Conservation (phyloP, 306 rosid species). For the Casuarina cunninghamiana region DNA sequence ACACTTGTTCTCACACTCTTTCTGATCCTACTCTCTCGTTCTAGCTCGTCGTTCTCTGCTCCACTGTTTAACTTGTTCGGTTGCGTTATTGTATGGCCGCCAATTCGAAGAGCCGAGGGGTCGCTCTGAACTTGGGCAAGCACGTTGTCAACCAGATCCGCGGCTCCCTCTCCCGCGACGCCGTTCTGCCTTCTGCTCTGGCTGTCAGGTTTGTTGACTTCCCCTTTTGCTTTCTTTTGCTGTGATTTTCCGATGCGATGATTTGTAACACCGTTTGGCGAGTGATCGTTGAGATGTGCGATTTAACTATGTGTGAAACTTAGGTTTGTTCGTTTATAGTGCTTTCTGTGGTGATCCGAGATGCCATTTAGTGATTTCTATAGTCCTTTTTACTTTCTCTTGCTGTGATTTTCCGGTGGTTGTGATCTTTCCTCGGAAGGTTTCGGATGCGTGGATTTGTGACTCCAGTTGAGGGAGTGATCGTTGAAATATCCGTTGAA, state of each 20-base stretch:
- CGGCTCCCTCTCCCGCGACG: constrained; percentile 33
- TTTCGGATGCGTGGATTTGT: neutral
- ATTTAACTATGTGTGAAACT: too few relatives aligned
- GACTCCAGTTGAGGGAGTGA: neutral
- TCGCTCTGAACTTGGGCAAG: constrained; percentile 66
- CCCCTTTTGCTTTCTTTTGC: neutral
- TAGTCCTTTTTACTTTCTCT: too few relatives aligned
- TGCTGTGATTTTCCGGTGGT: neutral
- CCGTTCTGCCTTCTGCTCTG: constrained; percentile 32
- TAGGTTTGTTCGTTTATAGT: too few relatives aligned
- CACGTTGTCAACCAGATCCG: constrained; percentile 64
- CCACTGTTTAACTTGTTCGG: neutral
- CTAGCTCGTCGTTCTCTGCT: neutral
- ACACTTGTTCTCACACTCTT: neutral
- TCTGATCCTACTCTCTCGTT: neutral
- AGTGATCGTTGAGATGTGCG: too few relatives aligned
- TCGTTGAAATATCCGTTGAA: neutral
- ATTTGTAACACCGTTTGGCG: too few relatives aligned
- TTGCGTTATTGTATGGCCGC: constrained; percentile 81
- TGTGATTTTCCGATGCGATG: neutral
- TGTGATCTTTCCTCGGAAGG: neutral
- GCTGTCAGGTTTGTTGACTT: constrained; percentile 40
- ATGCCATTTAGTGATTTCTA: too few relatives aligned
- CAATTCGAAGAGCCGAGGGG: constrained; percentile 76
- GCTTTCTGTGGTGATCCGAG: too few relatives aligned